Evolutionary conservation across 2,329 filamentous ascomycete species (phyloP).

Genomic region (Sphaerulina vaccinii): DNA sequence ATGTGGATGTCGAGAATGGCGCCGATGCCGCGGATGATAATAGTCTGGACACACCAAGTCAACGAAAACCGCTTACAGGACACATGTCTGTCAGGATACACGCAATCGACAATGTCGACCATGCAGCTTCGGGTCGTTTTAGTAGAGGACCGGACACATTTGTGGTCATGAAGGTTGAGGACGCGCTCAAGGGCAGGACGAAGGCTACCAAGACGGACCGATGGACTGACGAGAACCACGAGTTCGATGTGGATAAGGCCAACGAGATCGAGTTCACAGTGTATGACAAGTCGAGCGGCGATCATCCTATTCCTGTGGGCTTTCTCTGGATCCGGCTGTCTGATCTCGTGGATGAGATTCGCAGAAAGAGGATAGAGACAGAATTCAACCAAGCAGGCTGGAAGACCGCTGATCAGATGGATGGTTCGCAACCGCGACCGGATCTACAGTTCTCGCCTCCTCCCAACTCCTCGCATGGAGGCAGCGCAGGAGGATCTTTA

Average conservation of each 20-base stretch:
- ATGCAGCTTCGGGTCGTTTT: conserved; percentile 78
- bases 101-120: conserved; percentile 90
- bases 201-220: conserved; percentile 79
- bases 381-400: conserved; percentile 93
- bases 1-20: conserved; percentile 70
- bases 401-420: conserved; percentile 97
- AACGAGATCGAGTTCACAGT: conserved; percentile 98
- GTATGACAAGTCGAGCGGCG: conserved; percentile 81
- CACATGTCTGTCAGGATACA: conserved; percentile 83
- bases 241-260: conserved; percentile 93
- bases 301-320: conserved; percentile 87
- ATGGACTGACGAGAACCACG: conserved; percentile 90
- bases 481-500: conserved; percentile 31
- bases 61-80: conserved; percentile 93
- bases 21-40: conserved; percentile 69
- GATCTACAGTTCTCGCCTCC: conserved; percentile 56
- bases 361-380: conserved; percentile 92
- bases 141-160: conserved; percentile 91
- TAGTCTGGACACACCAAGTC: conserved; percentile 90
- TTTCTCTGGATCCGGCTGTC: conserved; percentile 96
- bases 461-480: conserved; percentile 41
- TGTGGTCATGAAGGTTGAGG: conserved; percentile 94
- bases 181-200: conserved; percentile 84
- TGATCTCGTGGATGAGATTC: conserved; percentile 96
- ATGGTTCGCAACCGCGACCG: conserved; percentile 55